Conservation (phyloP, 2,329 filamentous ascomycete genomes). For the Ceratocystis colombiana region DNA sequence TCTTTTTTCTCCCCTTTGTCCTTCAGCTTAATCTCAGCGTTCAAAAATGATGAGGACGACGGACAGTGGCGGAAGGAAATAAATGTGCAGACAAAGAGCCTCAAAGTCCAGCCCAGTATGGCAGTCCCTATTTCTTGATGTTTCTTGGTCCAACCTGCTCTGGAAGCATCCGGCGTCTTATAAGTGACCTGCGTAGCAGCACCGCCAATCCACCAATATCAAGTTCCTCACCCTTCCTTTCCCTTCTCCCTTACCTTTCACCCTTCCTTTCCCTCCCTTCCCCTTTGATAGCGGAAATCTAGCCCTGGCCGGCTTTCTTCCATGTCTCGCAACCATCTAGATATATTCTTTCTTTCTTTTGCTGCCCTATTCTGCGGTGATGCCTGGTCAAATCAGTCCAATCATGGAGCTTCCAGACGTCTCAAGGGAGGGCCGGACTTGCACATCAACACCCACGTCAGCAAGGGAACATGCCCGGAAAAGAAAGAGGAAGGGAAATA, state of each 20-base stretch:
- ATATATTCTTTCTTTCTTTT: slow-evolving; percentile 2
- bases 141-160: too few species aligned
- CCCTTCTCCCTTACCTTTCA: too few species aligned
- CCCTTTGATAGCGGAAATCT: too few species aligned
- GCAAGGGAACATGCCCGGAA: background rate
- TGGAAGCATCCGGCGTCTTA: too few species aligned
- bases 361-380: background rate
- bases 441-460: background rate
- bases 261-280: too few species aligned
- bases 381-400: background rate
- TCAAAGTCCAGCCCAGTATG: too few species aligned
- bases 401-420: background rate
- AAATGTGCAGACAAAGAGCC: too few species aligned
- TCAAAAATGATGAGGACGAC: too few species aligned
- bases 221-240: background rate
- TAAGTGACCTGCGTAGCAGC: too few species aligned
- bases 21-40: background rate
- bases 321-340: slow-evolving; percentile 10
- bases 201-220: background rate
- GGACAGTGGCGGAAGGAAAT: too few species aligned
- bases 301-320: background rate
- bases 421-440: background rate
- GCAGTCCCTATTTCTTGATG: too few species aligned
- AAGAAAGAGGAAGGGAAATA: background rate
- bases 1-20: background rate